A percentile compares a stretch with the other conserved stretches of the same genome.
phyloP scores from a whole-genome alignment of 805 yeast genomes.

The Kazachstania viticola region DNA sequence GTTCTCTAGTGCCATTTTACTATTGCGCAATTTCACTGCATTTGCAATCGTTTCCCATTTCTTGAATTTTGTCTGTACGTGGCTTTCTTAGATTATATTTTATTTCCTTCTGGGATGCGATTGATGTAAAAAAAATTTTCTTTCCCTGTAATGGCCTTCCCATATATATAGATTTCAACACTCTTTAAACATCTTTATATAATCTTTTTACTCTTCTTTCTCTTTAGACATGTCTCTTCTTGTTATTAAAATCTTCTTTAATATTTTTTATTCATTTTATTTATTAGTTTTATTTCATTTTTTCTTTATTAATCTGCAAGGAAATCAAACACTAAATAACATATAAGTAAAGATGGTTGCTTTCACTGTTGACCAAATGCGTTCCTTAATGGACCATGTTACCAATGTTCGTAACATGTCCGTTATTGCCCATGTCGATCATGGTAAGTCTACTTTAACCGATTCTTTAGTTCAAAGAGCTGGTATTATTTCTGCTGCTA shows the following conservation, averaged over 20 bases:
- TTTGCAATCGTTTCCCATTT: no score
- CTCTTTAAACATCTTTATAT: no score
- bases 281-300: not conserved
- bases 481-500: slow-evolving; percentile 98
- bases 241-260: not conserved
- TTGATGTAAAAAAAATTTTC: no score
- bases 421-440: slow-evolving; percentile 99
- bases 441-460: slow-evolving; percentile 98
- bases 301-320: slow-evolving; percentile 1
- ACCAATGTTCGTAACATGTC: slow-evolving; percentile 99
- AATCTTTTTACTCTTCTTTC: not conserved
- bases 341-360: slow-evolving; percentile 24
- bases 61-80: no score
- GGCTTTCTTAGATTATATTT: no score
- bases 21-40: no score
- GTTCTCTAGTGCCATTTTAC: no score
- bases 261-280: not conserved
- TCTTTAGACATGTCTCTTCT: not conserved
- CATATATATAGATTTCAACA: no score
- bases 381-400: slow-evolving; percentile 98
- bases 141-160: no score
- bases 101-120: no score
- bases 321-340: slow-evolving; percentile 2
- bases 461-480: slow-evolving; percentile 98
- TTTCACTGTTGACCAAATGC: slow-evolving; percentile 81